Evolutionary conservation across 768 basidiomycete species (phyloP).

Genomic region (Phlebiopsis flavidoalba): DNA sequence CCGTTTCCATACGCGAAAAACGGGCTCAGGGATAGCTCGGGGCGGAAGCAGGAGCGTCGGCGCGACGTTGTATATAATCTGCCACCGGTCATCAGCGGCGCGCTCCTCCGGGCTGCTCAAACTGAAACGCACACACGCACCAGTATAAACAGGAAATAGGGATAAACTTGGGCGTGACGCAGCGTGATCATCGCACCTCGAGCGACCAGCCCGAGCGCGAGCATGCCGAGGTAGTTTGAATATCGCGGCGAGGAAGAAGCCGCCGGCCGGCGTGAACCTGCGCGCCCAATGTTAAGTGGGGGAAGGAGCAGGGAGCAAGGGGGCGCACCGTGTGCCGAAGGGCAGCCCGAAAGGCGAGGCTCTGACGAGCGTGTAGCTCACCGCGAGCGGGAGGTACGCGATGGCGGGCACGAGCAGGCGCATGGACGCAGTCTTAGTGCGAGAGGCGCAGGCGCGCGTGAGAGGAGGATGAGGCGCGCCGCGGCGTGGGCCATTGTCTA

Average conservation of each 20-base stretch:
- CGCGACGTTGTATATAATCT: slow-evolving; percentile 29
- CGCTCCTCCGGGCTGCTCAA: background rate
- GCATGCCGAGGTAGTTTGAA: slow-evolving; percentile 29
- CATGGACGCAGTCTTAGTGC: slow-evolving; percentile 29
- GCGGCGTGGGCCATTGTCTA: slow-evolving; percentile 28
- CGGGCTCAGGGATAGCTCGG: slow-evolving; percentile 22
- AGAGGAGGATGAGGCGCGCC: slow-evolving; percentile 26
- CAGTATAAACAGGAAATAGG: slow-evolving; percentile 29
- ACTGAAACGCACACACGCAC: slow-evolving; percentile 15
- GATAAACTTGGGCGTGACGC: slow-evolving; percentile 27
- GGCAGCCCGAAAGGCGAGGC: slow-evolving; percentile 38
- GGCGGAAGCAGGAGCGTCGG: slow-evolving; percentile 25
- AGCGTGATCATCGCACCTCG: slow-evolving; percentile 29
- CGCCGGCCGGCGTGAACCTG: slow-evolving; percentile 14
- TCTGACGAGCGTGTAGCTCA: slow-evolving; percentile 40
- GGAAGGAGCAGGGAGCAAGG: background rate
- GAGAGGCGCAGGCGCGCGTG: slow-evolving; percentile 34
- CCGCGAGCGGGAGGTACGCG: slow-evolving; percentile 32
- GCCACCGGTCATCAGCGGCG: background rate
- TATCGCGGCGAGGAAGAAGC: slow-evolving; percentile 28
- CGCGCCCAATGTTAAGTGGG: too few relatives aligned
- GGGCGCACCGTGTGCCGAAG: slow-evolving; percentile 32
- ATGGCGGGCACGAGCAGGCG: slow-evolving; percentile 31
- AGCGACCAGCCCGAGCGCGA: slow-evolving; percentile 28
- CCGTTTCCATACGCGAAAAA: slow-evolving; percentile 27